A percentile compares a stretch with the other conserved stretches of the same genome.
Conservation (phyloP, 345 rosid species). For the Euphorbia lathyris region DNA sequence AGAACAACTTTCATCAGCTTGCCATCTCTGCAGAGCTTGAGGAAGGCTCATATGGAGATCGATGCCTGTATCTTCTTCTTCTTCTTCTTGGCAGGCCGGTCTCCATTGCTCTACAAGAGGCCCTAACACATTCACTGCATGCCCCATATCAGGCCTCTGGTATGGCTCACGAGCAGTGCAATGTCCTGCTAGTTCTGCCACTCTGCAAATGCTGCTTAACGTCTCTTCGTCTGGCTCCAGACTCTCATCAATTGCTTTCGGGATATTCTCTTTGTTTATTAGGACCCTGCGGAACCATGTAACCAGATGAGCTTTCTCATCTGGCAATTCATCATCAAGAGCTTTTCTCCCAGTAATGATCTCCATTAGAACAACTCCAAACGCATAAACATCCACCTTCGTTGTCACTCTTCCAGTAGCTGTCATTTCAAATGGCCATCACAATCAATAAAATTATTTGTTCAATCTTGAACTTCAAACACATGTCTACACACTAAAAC, state of each 20-base stretch:
- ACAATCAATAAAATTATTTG: not conserved
- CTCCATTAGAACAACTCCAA: conserved; percentile 30
- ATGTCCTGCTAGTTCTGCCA: conserved; percentile 30
- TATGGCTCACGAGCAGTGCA: conserved; percentile 23
- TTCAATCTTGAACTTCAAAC: not conserved
- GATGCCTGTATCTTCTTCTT: conserved; percentile 50
- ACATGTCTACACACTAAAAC: not conserved
- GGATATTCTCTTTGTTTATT: conserved; percentile 18
- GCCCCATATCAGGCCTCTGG: conserved; percentile 35
- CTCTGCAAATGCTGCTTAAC: conserved; percentile 17
- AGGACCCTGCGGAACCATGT: conserved; percentile 27
- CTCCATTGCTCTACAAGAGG: conserved; percentile 74
- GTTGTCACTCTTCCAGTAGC: conserved; percentile 33
- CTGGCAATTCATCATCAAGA: conserved; percentile 19
- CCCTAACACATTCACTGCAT: conserved; percentile 26
- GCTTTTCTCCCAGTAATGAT: conserved; percentile 28
- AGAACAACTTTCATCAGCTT: conserved; percentile 67
- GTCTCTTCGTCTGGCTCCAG: conserved; percentile 24
- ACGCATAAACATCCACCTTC: conserved; percentile 30
- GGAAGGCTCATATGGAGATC: conserved; percentile 81
- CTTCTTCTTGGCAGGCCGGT: conserved; percentile 65
- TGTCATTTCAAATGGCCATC: conserved; percentile 5
- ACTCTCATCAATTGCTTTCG: conserved; percentile 16
- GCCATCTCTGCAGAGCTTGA: conserved; percentile 83
- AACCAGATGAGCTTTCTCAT: conserved; percentile 26